phyloP scores from a whole-genome alignment of 2,329 filamentous ascomycete genomes.

The Penicillium sp. region DNA sequence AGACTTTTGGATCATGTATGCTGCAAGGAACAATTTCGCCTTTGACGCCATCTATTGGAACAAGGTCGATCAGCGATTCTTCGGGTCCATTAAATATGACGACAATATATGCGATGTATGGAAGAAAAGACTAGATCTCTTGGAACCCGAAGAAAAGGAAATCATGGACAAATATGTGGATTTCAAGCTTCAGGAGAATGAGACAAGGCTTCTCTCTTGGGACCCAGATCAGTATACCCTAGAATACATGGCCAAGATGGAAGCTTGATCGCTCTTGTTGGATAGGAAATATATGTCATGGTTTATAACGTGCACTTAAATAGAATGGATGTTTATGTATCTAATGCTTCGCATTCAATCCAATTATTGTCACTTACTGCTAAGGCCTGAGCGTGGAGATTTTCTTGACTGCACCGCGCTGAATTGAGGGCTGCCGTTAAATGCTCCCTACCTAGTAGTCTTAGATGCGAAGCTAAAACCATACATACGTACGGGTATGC shows the following conservation, averaged over 20 bases:
- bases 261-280: background rate
- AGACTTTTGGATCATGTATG: slow-evolving; percentile 1
- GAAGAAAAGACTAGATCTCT: slow-evolving; percentile 6
- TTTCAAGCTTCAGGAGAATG: slow-evolving; percentile 7
- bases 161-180: slow-evolving; percentile 5
- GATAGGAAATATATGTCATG: too few species aligned
- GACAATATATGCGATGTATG: slow-evolving; percentile 7
- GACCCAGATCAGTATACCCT: slow-evolving; percentile 12
- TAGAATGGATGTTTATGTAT: too few species aligned
- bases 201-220: slow-evolving; percentile 8
- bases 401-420: too few species aligned
- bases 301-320: too few species aligned
- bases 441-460: too few species aligned
- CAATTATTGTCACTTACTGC: too few species aligned
- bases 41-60: slow-evolving; percentile 20
- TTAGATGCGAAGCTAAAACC: too few species aligned
- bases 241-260: slow-evolving; percentile 1
- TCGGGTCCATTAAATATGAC: background rate
- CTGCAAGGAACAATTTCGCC: slow-evolving; percentile 19
- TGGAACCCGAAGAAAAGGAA: slow-evolving; percentile 3
- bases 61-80: slow-evolving; percentile 8
- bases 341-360: too few species aligned
- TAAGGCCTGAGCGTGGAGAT: too few species aligned
- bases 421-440: too few species aligned
- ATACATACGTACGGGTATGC: too few species aligned